Evolutionary conservation across 2,329 filamentous ascomycete genomes (phyloP).

Genomic region (Nemania sp.): DNA sequence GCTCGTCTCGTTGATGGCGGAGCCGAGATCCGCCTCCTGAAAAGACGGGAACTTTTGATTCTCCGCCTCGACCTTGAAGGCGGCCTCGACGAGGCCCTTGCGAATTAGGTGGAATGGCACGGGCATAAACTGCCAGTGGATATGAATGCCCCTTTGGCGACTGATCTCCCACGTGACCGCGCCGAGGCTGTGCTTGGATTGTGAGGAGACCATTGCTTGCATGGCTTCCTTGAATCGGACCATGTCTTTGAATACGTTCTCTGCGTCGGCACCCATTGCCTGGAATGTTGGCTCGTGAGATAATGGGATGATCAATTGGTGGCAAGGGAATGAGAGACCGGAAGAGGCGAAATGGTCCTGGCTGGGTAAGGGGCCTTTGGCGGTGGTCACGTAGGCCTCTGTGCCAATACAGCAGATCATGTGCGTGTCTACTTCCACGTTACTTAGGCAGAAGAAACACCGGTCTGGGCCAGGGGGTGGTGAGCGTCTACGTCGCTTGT

Average conservation of each 20-base stretch:
- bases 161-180: conserved; percentile 94
- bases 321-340: conserved; percentile 80
- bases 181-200: conserved; percentile 72
- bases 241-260: conserved; percentile 82
- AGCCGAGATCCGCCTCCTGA: conserved; percentile 60
- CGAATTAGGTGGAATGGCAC: conserved; percentile 75
- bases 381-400: conserved; percentile 88
- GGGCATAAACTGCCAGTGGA: conserved; percentile 94
- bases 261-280: conserved; percentile 71
- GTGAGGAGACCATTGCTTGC: conserved; percentile 79
- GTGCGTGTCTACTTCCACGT: conserved; percentile 84
- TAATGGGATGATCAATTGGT: conserved; percentile 92
- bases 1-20: conserved; percentile 62
- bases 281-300: conserved; percentile 82
- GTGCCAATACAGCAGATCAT: conserved; percentile 91
- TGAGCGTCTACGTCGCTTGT: conserved; percentile 61
- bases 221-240: conserved; percentile 79
- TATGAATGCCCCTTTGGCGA: conserved; percentile 82
- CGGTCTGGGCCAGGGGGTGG: conserved; percentile 76
- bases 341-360: conserved; percentile 72
- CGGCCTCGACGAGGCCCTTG: conserved; percentile 84
- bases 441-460: conserved; percentile 97
- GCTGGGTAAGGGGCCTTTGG: conserved; percentile 88
- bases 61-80: conserved; percentile 88
- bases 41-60: conserved; percentile 72